Percentiles rank a stretch among this genome's conserved stretches.
Evolutionary conservation across 768 basidiomycete species (phyloP).

Genomic region (Naganishia kalamii): DNA sequence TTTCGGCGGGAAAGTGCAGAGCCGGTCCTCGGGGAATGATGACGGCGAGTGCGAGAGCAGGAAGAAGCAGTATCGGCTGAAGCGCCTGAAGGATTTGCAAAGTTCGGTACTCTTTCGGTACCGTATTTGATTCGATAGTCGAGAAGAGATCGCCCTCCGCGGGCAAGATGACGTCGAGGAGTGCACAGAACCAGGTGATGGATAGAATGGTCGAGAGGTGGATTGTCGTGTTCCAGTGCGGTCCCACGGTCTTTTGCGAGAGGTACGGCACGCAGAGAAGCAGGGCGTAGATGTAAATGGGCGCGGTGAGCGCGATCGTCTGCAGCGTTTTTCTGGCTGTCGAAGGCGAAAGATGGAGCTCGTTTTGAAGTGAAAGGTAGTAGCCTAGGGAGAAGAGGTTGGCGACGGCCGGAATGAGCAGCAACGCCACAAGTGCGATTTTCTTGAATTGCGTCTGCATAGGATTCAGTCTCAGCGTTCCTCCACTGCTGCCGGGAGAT

Average conservation of each 20-base stretch:
- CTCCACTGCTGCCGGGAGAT: neutral
- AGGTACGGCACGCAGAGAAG: conserved; percentile 6
- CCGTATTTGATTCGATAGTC: neutral
- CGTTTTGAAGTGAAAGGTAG: conserved; percentile 46
- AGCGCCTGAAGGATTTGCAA: conserved; percentile 18
- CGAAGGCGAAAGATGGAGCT: conserved; percentile 34
- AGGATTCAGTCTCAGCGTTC: neutral
- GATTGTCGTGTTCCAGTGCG: conserved; percentile 30
- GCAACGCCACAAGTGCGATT: conserved; percentile 51
- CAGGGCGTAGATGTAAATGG: conserved; percentile 58
- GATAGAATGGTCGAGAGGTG: conserved; percentile 17
- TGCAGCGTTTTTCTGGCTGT: conserved; percentile 16
- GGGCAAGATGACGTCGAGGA: conserved; percentile 24
- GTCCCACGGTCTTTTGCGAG: conserved; percentile 14
- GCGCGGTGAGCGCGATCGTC: conserved; percentile 51
- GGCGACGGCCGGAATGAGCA: conserved; percentile 53
- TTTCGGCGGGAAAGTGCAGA: conserved; percentile 65
- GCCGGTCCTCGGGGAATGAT: conserved; percentile 66
- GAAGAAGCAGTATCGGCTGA: conserved; percentile 36
- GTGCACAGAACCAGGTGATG: conserved; percentile 17
- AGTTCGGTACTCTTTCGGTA: neutral
- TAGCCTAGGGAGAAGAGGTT: conserved; percentile 58
- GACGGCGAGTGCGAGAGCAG: conserved; percentile 49
- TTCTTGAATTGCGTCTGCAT: conserved; percentile 60
- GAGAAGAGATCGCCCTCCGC: conserved; percentile 13